A percentile compares a stretch with the other conserved stretches of the same genome.
phyloP scores from a whole-genome alignment of 1,139 yeast genomes.

The Blastobotrys proliferans region DNA sequence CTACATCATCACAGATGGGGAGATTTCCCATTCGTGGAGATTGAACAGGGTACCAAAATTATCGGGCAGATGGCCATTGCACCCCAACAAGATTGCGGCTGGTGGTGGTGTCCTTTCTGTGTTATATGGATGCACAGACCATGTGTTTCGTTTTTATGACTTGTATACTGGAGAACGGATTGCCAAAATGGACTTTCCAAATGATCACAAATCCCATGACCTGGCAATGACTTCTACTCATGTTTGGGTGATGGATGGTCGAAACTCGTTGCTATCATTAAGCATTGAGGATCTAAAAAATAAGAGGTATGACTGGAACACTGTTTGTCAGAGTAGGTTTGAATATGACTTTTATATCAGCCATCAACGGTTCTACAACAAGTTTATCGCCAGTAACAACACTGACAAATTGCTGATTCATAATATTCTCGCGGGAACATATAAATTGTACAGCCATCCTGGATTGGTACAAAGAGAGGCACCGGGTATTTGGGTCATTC shows the following conservation, averaged over 20 bases:
- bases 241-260: conserved; percentile 1
- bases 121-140: conserved; percentile 1
- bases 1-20: not conserved
- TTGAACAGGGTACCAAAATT: not conserved
- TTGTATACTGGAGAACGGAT: not conserved
- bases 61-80: not conserved
- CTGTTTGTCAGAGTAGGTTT: too few relatives aligned
- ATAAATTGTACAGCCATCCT: too few relatives aligned
- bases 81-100: not conserved
- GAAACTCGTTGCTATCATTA: not conserved
- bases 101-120: not conserved
- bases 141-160: not conserved
- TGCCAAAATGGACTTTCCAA: not conserved
- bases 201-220: not conserved
- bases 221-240: not conserved
- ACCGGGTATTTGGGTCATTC: too few relatives aligned
- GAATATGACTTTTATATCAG: not conserved
- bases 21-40: not conserved
- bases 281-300: not conserved
- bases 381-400: not conserved
- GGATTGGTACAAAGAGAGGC: too few relatives aligned
- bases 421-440: too few relatives aligned
- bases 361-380: not conserved
- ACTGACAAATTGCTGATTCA: not conserved
- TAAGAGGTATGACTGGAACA: too few relatives aligned